Conservation (phyloP, 495 filamentous ascomycete genomes). For the Aspergillus carlsbadensis region DNA sequence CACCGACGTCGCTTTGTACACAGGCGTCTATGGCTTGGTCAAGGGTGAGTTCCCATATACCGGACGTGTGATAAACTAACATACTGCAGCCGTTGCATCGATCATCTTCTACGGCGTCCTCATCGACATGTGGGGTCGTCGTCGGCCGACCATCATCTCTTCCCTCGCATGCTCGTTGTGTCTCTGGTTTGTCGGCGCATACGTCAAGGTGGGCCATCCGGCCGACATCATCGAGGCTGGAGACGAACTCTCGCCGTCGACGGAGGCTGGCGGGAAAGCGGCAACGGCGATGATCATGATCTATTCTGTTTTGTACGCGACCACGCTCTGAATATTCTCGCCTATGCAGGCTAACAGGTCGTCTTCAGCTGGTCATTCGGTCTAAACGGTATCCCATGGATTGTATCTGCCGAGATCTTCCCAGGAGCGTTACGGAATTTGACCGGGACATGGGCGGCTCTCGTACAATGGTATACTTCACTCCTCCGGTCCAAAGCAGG, state of each 20-base stretch:
- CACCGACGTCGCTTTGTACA: slow-evolving; percentile 31
- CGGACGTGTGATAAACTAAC: slow-evolving; percentile 44
- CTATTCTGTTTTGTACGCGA: too few relatives aligned
- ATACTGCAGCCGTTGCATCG: slow-evolving; percentile 50
- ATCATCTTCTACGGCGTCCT: slow-evolving; percentile 60
- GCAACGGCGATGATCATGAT: background rate
- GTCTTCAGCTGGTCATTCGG: too few relatives aligned
- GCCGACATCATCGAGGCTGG: slow-evolving; percentile 1
- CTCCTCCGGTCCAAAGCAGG: slow-evolving; percentile 45
- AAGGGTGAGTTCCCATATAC: slow-evolving; percentile 54
- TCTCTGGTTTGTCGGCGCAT: slow-evolving; percentile 61
- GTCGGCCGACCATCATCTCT: too few relatives aligned
- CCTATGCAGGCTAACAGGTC: too few relatives aligned
- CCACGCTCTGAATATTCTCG: too few relatives aligned
- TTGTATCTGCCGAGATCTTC: too few relatives aligned
- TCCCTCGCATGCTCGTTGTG: slow-evolving; percentile 33
- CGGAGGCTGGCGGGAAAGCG: slow-evolving; percentile 52
- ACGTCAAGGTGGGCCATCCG: slow-evolving; percentile 54
- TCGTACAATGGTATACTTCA: too few relatives aligned
- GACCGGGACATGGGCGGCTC: too few relatives aligned
- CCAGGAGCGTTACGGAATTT: too few relatives aligned
- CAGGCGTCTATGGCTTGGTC: slow-evolving; percentile 38
- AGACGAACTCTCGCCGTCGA: slow-evolving; percentile 53
- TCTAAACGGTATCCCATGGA: too few relatives aligned
- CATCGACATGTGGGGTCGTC: slow-evolving; percentile 12